Percentiles rank a stretch among this genome's conserved stretches.
phyloP scores from a whole-genome alignment of 768 basidiomycete species.

The Russula ochroleuca region DNA sequence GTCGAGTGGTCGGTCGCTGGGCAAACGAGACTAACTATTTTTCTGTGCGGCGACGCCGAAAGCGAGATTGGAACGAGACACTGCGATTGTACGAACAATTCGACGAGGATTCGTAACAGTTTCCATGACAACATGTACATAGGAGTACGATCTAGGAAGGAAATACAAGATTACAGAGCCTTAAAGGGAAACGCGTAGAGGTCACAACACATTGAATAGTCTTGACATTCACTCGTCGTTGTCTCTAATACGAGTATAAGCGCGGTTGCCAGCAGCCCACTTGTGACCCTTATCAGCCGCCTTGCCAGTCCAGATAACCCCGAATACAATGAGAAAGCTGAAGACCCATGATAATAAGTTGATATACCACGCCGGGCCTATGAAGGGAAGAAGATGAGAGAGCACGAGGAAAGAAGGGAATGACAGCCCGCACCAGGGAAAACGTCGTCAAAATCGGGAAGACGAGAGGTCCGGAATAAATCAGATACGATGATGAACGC shows the following conservation, averaged over 20 bases:
- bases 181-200: background rate
- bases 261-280: constrained; percentile 77
- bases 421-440: constrained; percentile 47
- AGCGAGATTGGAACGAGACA: constrained; percentile 89
- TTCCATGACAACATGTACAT: constrained; percentile 12
- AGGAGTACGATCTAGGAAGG: constrained; percentile 4
- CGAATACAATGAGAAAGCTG: constrained; percentile 48
- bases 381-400: background rate
- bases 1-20: constrained; percentile 62
- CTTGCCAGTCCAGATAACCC: constrained; percentile 58
- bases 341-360: constrained; percentile 59
- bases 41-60: constrained; percentile 69
- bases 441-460: constrained; percentile 52
- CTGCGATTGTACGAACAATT: constrained; percentile 75
- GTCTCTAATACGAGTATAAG: constrained; percentile 44
- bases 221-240: constrained; percentile 5
- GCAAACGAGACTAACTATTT: constrained; percentile 73
- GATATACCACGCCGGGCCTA: constrained; percentile 58
- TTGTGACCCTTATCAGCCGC: constrained; percentile 55
- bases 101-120: constrained; percentile 47
- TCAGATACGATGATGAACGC: constrained; percentile 64
- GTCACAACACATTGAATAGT: background rate
- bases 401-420: constrained; percentile 2
- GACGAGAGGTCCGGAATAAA: constrained; percentile 45
- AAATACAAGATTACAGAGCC: background rate